Evolutionary conservation across 768 basidiomycete genomes (phyloP).

Genomic region (Leccinum fibrillosum): DNA sequence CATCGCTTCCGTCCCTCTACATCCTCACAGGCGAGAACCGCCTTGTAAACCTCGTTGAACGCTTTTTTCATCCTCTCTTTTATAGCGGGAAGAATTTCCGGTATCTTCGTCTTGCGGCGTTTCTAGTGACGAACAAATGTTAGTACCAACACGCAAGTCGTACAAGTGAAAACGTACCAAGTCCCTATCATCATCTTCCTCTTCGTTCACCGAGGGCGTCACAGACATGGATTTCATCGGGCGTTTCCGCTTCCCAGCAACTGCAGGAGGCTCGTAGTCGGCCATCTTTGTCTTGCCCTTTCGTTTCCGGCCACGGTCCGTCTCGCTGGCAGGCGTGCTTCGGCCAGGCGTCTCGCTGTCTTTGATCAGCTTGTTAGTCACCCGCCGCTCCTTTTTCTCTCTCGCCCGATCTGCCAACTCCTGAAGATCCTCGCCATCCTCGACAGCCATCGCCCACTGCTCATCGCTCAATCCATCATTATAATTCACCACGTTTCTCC

Average conservation of each 20-base stretch:
- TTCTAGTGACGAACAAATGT: conserved; percentile 47
- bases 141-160: background rate
- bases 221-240: conserved; percentile 68
- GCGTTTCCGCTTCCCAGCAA: conserved; percentile 71
- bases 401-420: conserved; percentile 65
- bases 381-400: conserved; percentile 64
- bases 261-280: conserved; percentile 45
- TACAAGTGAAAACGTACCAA: conserved; percentile 40
- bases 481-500: conserved; percentile 83
- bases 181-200: conserved; percentile 78
- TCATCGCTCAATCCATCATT: conserved; percentile 94
- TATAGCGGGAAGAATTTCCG: conserved; percentile 54
- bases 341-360: conserved; percentile 60
- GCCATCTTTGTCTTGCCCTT: conserved; percentile 59
- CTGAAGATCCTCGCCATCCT: conserved; percentile 78
- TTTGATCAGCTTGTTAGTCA: conserved; percentile 53
- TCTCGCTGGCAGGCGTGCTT: conserved; percentile 63
- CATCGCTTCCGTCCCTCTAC: conserved; percentile 75
- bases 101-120: conserved; percentile 74
- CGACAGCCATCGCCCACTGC: conserved; percentile 84
- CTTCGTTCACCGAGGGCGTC: conserved; percentile 69
- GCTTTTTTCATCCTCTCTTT: conserved; percentile 82
- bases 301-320: conserved; percentile 53
- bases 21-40: conserved; percentile 70
- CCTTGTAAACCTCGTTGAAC: conserved; percentile 71